Evolutionary conservation across 306 rosid genomes (phyloP), one percentile per base, ranked within the genome.

Genomic region (Urtica urens): DNA sequence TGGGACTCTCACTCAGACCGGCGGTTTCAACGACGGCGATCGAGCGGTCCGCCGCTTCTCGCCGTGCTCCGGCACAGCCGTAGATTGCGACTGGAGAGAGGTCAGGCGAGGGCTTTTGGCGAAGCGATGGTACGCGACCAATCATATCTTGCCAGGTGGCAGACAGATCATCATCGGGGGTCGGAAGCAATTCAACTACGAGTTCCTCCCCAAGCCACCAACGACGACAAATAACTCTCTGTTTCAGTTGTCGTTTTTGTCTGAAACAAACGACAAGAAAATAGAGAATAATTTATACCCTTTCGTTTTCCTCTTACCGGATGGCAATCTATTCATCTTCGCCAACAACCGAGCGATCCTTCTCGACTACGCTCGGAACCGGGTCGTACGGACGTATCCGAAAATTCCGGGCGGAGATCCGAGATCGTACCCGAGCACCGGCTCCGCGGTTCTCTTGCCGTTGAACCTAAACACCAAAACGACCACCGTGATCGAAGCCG

Each of bases 211-310:
- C 0, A 78, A 75, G 35, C 1, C 1, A 0, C 6, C 17, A 0
- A 40, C 15, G 15, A 14, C 43, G 9, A n/a, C n/a, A n/a, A n/a
- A n/a, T n/a, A 4, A 6, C 1, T 28, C 25, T 1, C 2, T 62
- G 0, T 29, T 40, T 34, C 7, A 0, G 7, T 53, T 84, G n/a
- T 74, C 70, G 0, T 84, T 84, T 56, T 49, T 84, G 19, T 21
- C 0, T 1, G 51, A 84, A 19, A 80, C 92, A 0, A 12, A 16
- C 16, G 94, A 80, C 2, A 35, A 16, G 0, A 0, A 3, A 2
- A 48, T 28, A 1, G 83, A 84, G 43, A 75, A 84, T 53, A 84
- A 84, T 35, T 62, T 84, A 5, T 84, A 84, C 50, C 94, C 92
- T 0, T 84, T 75, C 58, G 86, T 84, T 2, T 65, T 84, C 12